phyloP scores from a whole-genome alignment of 148 eudicot genomes.

The Fagopyrum esculentum region DNA sequence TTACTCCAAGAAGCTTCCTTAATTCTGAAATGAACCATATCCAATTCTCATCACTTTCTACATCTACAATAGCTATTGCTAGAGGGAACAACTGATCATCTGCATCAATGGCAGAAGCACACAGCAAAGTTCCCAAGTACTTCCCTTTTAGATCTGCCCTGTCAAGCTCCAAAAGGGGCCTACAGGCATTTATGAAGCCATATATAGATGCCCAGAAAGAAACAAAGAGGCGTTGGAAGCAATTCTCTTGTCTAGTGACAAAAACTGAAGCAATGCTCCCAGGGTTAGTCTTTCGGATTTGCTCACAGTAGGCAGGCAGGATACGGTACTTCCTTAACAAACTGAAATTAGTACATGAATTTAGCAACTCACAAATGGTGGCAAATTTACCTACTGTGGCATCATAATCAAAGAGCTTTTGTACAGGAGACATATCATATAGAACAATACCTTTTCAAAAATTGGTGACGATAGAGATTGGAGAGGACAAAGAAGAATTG shows the following conservation, averaged over 20 bases:
- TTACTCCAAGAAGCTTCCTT: conserved; percentile 86
- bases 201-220: conserved; percentile 79
- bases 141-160: conserved; percentile 80
- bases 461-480: too few species aligned
- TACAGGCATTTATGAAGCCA: conserved; percentile 86
- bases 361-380: too few species aligned
- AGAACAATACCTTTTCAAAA: too few species aligned
- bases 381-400: too few species aligned
- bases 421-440: too few species aligned
- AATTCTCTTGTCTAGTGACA: conserved; percentile 71
- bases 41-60: conserved; percentile 91
- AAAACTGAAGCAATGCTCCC: conserved; percentile 86
- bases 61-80: conserved; percentile 83
- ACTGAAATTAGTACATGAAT: too few species aligned
- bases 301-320: conserved; percentile 93
- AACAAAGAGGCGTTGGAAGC: conserved; percentile 80
- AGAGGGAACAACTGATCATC: conserved; percentile 80
- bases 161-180: conserved; percentile 90
- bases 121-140: conserved; percentile 72
- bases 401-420: too few species aligned
- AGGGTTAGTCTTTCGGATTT: conserved; percentile 72
- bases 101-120: conserved; percentile 91
- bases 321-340: conserved; percentile 88
- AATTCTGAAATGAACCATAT: conserved; percentile 98
- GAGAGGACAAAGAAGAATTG: too few species aligned